Evolutionary conservation across 352 stramenopile genomes (phyloP).

Genomic region (Phytopythium sindhum): DNA sequence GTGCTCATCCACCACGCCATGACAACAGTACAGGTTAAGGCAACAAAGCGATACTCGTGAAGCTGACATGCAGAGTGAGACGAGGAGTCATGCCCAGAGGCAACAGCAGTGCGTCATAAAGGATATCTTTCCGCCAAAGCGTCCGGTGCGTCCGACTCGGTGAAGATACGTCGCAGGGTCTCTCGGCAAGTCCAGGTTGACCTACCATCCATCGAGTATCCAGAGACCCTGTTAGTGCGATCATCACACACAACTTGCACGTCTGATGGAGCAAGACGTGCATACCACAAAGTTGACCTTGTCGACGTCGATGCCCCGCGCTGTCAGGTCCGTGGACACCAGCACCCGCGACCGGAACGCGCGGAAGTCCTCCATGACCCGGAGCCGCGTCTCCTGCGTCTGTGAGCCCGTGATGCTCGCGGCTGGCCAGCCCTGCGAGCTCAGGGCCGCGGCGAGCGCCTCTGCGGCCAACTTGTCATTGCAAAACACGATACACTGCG

Average conservation of each 20-base stretch:
- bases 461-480: slow-evolving; percentile 82
- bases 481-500: slow-evolving; percentile 83
- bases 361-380: slow-evolving; percentile 64
- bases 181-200: slow-evolving; percentile 70
- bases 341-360: slow-evolving; percentile 49
- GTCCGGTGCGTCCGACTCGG: slow-evolving; percentile 65
- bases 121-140: slow-evolving; percentile 75
- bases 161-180: slow-evolving; percentile 80
- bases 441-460: slow-evolving; percentile 49
- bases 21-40: slow-evolving; percentile 13
- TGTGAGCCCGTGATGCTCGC: slow-evolving; percentile 69
- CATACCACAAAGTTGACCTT: slow-evolving; percentile 78
- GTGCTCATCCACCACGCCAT: slow-evolving; percentile 14
- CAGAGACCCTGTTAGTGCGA: not conserved
- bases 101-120: slow-evolving; percentile 9
- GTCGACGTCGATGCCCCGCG: slow-evolving; percentile 73
- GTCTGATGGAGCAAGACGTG: not conserved
- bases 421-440: slow-evolving; percentile 48
- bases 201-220: slow-evolving; percentile 10
- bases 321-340: slow-evolving; percentile 75
- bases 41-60: not conserved
- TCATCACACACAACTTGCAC: not conserved
- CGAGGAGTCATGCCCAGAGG: not conserved
- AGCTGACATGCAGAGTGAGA: not conserved
- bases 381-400: slow-evolving; percentile 47